Conservation (phyloP, 768 basidiomycete genomes). For the Peribolospora baueri region DNA sequence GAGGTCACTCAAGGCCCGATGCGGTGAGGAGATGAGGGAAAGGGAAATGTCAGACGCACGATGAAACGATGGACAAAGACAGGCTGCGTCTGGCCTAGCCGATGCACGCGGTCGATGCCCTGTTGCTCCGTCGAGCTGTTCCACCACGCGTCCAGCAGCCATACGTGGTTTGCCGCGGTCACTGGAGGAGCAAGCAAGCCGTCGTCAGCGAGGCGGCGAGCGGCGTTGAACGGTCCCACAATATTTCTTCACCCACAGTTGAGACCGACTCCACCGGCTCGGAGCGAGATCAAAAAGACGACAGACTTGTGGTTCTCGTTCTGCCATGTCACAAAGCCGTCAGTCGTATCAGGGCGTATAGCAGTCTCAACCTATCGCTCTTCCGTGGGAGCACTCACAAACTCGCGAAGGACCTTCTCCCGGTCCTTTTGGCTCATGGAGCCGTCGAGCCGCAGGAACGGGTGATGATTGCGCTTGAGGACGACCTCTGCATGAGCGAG, state of each 20-base stretch:
- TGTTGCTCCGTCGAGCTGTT: conserved; percentile 10
- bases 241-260: conserved; percentile 22
- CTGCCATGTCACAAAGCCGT: not conserved
- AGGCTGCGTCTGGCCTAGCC: not conserved
- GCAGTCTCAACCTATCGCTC: conserved; percentile 36
- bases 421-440: conserved; percentile 71
- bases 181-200: conserved; percentile 20
- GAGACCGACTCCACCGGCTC: conserved; percentile 77
- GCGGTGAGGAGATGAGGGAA: not conserved
- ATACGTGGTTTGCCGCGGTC: conserved; percentile 60
- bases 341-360: conserved; percentile 16
- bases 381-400: conserved; percentile 33
- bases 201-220: not conserved
- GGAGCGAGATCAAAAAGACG: conserved; percentile 25
- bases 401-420: conserved; percentile 46
- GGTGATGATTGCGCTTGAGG: conserved; percentile 34
- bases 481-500: conserved; percentile 27
- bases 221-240: not conserved
- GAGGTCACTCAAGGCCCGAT: not conserved
- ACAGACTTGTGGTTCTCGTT: conserved; percentile 5
- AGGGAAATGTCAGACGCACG: conserved; percentile 10
- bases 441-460: conserved; percentile 58
- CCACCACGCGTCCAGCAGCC: conserved; percentile 26
- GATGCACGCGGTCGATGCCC: conserved; percentile 8
- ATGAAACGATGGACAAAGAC: conserved; percentile 13